A percentile compares a stretch with the other conserved stretches of the same genome.
phyloP scores from a whole-genome alignment of 106 monocot genomes.

The Apostasia shenzhenica region DNA sequence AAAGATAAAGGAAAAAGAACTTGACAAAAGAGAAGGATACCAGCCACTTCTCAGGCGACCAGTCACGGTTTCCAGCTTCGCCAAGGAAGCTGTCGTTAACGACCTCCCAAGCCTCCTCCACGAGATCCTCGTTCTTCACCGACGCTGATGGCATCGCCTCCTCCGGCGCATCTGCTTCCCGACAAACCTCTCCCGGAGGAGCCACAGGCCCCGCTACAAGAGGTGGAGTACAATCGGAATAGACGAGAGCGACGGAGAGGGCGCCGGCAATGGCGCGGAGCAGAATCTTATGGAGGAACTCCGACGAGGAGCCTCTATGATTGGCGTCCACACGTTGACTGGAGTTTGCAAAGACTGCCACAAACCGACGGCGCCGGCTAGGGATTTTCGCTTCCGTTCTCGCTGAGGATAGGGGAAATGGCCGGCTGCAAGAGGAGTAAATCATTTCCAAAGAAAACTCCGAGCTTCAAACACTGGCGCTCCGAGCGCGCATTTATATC shows the following conservation, averaged over 20 bases:
- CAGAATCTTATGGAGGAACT: constrained; percentile 16
- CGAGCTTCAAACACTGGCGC: too few species aligned
- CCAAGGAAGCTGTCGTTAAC: constrained; percentile 76
- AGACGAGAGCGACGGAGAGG: constrained; percentile 25
- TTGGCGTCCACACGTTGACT: not conserved
- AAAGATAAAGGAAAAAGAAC: too few species aligned
- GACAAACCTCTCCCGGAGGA: constrained; percentile 27
- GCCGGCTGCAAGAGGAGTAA: too few species aligned
- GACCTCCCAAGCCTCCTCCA: constrained; percentile 97
- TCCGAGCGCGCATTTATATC: too few species aligned
- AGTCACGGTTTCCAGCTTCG: constrained; percentile 36
- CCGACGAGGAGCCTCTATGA: constrained; percentile 10
- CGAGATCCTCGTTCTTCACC: constrained; percentile 68
- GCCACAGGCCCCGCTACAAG: constrained; percentile 5
- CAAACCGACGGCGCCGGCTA: not conserved
- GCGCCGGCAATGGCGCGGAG: constrained; percentile 22
- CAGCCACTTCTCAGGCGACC: constrained; percentile 83
- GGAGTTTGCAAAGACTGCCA: not conserved
- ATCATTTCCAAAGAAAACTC: too few species aligned
- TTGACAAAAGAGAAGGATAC: constrained; percentile 16
- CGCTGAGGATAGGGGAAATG: not conserved
- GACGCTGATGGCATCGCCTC: constrained; percentile 15
- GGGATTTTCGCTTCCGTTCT: not conserved
- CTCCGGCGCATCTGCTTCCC: constrained; percentile 11
- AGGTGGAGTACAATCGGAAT: constrained; percentile 13